Base-by-base conservation (phyloP, 768 basidiomycete species). In the Termitomyces sp. region DNA sequence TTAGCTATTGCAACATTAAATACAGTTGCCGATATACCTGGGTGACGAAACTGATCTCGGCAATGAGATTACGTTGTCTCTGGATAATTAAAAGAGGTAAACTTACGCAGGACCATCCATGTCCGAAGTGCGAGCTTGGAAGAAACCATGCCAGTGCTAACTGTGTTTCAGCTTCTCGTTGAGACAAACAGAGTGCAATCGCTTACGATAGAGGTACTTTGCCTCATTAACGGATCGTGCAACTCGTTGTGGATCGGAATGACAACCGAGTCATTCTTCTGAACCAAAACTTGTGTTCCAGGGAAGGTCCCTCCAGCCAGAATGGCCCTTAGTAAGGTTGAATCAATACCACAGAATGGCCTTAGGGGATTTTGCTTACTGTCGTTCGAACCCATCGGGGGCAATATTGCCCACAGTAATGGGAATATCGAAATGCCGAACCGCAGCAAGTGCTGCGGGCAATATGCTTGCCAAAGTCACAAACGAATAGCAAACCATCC, bases 101-200 rank as follows among this genome's bases (percentile, higher is more conserved):
- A 4, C 27, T 27, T 27, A 27, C 27, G 76, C 81, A 54, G 73
- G 72, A 30, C 74, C 73, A 55, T 75, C 74, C 55, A 73, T 76
- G 37, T 64, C 69, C 3, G 73, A 73, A n/a, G 69, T 71, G 1
- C 69, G 67, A 36, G 68, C 65, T 65, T 74, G 72, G 66, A 74
- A 73, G 58, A 73, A 70, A 12, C 72, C 72, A 48, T 74, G 73
- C 72, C 71, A 72, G 58, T 73, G 72, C 70, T 72, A 55, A 22
- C 16, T 27, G 13, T 12, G 7, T 42, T 27, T 37, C n/a, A 59
- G 58, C 39, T 30, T 36, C 20, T 11, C 22, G 18, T 41, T 34
- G 20, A 20, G 16, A 20, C 11, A 54, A n/a, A 41, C 27, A 20
- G 18, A 22, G 20, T 12, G 3, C 20, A 9, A 31, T 20, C 11